Evolutionary conservation across 306 rosid species (phyloP).

Genomic region (Trifolium pratense): DNA sequence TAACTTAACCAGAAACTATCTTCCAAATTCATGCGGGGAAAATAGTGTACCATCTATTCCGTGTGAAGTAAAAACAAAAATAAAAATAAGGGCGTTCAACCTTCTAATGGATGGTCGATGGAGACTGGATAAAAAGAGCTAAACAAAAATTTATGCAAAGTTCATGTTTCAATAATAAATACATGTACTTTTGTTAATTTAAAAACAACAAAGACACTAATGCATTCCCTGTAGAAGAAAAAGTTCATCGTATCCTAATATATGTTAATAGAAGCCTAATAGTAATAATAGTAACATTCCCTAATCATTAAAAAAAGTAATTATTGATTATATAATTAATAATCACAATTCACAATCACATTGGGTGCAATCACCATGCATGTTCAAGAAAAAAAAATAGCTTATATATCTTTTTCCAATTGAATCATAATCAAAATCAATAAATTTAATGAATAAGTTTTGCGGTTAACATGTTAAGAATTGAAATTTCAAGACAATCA

Average conservation of each 20-base stretch:
- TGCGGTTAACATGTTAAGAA: constrained; percentile 24
- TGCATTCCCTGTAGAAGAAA: constrained; percentile 1
- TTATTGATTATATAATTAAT: background rate
- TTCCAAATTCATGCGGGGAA: constrained; percentile 14
- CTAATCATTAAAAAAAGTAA: background rate
- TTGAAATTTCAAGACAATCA: constrained; percentile 33
- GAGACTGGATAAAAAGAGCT: too few species aligned
- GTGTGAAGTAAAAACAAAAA: background rate
- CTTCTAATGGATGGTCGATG: too few species aligned
- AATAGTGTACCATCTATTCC: constrained; percentile 8
- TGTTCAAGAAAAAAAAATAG: background rate
- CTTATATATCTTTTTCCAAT: background rate
- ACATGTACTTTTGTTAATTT: too few species aligned
- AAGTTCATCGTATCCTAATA: background rate
- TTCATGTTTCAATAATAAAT: background rate
- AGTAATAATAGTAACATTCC: constrained; percentile 3
- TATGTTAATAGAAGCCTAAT: background rate
- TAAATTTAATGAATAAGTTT: constrained; percentile 24
- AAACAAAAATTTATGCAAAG: background rate
- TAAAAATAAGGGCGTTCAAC: background rate
- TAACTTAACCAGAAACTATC: constrained; percentile 26
- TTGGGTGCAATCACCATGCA: too few species aligned
- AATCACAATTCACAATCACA: too few species aligned
- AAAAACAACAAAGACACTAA: background rate
- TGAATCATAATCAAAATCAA: constrained; percentile 18